phyloP scores from a whole-genome alignment of 73 alveolate species.

The Tetrahymena elliotti region DNA sequence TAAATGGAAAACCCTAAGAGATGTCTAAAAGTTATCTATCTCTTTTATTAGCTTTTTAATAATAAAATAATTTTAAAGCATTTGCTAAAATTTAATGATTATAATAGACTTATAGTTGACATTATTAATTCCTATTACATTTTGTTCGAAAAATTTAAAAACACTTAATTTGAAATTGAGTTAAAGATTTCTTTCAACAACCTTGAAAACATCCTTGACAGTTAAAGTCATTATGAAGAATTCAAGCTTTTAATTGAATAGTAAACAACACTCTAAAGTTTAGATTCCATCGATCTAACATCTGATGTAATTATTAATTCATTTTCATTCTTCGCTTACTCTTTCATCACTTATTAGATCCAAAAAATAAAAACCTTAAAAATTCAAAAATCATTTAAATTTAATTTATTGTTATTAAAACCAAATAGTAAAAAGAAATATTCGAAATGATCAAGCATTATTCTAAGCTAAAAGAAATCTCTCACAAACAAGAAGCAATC shows the following conservation, averaged over 20 bases:
- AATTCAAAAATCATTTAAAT: neutral
- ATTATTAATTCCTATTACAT: neutral
- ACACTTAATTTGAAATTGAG: neutral
- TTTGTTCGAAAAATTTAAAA: neutral
- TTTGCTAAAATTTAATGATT: neutral
- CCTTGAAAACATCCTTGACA: neutral
- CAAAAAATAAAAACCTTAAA: too few species aligned
- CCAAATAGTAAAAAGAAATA: neutral
- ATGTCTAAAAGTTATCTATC: neutral
- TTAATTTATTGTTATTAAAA: neutral
- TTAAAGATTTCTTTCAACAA: neutral
- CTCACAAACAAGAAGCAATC: neutral
- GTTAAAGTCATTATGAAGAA: neutral
- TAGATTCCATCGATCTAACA: neutral
- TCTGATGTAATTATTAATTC: neutral
- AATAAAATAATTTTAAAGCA: neutral
- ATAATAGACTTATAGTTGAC: neutral
- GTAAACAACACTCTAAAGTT: neutral
- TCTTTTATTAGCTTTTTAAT: neutral
- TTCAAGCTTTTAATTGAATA: neutral
- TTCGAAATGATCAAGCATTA: neutral
- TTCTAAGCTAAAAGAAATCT: neutral
- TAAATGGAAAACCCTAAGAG: neutral
- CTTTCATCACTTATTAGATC: neutral
- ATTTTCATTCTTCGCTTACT: too few species aligned